phyloP scores from a whole-genome alignment of 2,329 filamentous ascomycete species.

The Aspergillus thermomutatus region DNA sequence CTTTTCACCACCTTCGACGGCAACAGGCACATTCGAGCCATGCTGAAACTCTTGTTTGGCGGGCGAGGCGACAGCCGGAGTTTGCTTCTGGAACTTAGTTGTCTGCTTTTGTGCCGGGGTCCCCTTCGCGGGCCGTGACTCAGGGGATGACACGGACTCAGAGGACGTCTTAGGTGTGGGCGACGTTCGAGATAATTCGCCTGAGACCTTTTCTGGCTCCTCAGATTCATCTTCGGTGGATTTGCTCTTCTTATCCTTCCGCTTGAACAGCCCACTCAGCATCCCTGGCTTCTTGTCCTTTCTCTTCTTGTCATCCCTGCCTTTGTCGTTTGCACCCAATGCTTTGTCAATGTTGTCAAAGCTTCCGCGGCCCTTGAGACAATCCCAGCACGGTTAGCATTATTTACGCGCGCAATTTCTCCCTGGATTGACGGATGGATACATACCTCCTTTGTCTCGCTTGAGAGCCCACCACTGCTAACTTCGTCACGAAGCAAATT shows the following conservation, averaged over 20 bases:
- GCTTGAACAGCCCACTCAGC: constrained; percentile 67
- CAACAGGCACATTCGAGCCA: constrained; percentile 23
- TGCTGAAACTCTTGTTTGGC: constrained; percentile 41
- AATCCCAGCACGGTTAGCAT: constrained; percentile 20
- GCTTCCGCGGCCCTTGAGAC: constrained; percentile 58
- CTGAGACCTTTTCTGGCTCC: constrained; percentile 57
- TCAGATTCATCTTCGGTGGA: constrained; percentile 46
- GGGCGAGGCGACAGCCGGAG: constrained; percentile 41
- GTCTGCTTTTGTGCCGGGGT: constrained; percentile 52
- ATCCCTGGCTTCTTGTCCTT: constrained; percentile 70
- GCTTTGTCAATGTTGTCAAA: constrained; percentile 74
- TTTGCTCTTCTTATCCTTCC: constrained; percentile 60
- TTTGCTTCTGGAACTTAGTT: constrained; percentile 70
- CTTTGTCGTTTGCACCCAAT: constrained; percentile 58
- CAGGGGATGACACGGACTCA: constrained; percentile 39
- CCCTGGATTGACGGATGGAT: too few relatives aligned
- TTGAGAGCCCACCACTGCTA: constrained; percentile 22
- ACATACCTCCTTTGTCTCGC: constrained; percentile 40
- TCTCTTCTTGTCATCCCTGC: constrained; percentile 72
- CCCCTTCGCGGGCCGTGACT: constrained; percentile 30
- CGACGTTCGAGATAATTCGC: constrained; percentile 52
- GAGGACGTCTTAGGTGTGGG: constrained; percentile 44
- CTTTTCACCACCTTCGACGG: constrained; percentile 21
- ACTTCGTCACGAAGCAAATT: constrained; percentile 83
- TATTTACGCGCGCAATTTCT: neutral